phyloP scores from a whole-genome alignment of 768 basidiomycete genomes.

The Ramaria sp. region DNA sequence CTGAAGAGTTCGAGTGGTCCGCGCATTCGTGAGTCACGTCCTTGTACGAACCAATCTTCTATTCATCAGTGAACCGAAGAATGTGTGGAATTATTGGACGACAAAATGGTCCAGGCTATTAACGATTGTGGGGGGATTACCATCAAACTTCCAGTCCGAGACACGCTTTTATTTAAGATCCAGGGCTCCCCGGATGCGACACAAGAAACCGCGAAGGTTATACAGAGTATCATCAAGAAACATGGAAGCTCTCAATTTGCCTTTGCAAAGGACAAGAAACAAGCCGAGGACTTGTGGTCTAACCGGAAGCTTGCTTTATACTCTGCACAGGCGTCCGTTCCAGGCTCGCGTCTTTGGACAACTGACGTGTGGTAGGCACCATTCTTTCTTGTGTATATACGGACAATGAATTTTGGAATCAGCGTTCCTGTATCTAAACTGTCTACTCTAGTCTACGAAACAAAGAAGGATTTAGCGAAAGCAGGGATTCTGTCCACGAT shows the following conservation, averaged over 20 bases:
- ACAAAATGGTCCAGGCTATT: conserved; percentile 70
- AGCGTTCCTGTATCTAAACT: conserved; percentile 64
- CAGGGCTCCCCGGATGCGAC: conserved; percentile 57
- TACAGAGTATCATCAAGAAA: conserved; percentile 50
- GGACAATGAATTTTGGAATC: not conserved
- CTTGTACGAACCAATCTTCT: not conserved
- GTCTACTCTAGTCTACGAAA: conserved; percentile 63
- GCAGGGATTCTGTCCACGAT: conserved; percentile 31
- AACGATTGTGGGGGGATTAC: conserved; percentile 54
- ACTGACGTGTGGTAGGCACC: conserved; percentile 76
- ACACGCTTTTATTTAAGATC: conserved; percentile 87
- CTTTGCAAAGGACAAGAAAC: conserved; percentile 63
- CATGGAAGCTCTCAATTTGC: conserved; percentile 60
- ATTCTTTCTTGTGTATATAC: conserved; percentile 1
- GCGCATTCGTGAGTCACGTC: conserved; percentile 51
- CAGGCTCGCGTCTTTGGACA: conserved; percentile 64
- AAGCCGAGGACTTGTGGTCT: conserved; percentile 72
- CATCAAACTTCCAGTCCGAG: conserved; percentile 50
- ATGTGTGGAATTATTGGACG: conserved; percentile 83
- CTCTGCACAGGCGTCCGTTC: conserved; percentile 52
- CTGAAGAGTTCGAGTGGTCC: conserved; percentile 55
- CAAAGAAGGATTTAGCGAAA: conserved; percentile 33
- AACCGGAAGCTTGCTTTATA: conserved; percentile 78
- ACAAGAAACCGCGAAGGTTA: conserved; percentile 42
- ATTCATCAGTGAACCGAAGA: conserved; percentile 29